A percentile compares a stretch with the other conserved stretches of the same genome.
These are phyloP conservation scores for Lodderomyces elongisporus DNA, from an alignment of 1,139 yeast genomes.

Conservation along the genomic window DNA sequence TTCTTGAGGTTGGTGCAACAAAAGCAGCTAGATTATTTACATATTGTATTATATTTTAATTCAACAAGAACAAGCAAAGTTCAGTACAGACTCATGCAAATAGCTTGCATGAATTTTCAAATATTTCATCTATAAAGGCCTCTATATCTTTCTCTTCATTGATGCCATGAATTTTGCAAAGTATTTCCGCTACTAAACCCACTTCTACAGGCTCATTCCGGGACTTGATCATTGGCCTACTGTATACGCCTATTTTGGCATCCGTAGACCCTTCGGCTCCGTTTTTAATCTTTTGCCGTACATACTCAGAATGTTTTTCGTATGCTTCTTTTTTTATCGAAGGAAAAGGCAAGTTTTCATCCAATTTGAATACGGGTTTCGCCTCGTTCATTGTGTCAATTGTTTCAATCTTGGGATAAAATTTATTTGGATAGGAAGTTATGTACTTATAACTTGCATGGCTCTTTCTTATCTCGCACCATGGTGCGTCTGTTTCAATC, in stretches of 20 bases:
- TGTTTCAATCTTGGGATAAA: conserved; percentile 39
- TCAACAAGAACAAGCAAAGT: too few relatives aligned
- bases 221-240: conserved; percentile 64
- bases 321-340: conserved; percentile 62
- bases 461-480: conserved; percentile 90
- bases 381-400: conserved; percentile 4
- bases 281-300: conserved; percentile 13
- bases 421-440: conserved; percentile 49
- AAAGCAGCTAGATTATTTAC: too few relatives aligned
- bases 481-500: conserved; percentile 96
- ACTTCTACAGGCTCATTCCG: conserved; percentile 90
- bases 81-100: conserved; percentile 24
- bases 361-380: conserved; percentile 16
- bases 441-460: conserved; percentile 68
- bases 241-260: conserved; percentile 26
- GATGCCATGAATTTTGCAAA: conserved; percentile 49
- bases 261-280: conserved; percentile 8
- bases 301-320: conserved; percentile 26
- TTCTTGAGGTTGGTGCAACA: too few relatives aligned
- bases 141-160: conserved; percentile 43
- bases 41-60: too few relatives aligned
- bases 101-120: conserved; percentile 55
- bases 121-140: conserved; percentile 56
- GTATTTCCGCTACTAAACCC: conserved; percentile 74
- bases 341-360: conserved; percentile 56